phyloP scores from a whole-genome alignment of 2,329 filamentous ascomycete genomes.

The Leptoxyphium fumago region DNA sequence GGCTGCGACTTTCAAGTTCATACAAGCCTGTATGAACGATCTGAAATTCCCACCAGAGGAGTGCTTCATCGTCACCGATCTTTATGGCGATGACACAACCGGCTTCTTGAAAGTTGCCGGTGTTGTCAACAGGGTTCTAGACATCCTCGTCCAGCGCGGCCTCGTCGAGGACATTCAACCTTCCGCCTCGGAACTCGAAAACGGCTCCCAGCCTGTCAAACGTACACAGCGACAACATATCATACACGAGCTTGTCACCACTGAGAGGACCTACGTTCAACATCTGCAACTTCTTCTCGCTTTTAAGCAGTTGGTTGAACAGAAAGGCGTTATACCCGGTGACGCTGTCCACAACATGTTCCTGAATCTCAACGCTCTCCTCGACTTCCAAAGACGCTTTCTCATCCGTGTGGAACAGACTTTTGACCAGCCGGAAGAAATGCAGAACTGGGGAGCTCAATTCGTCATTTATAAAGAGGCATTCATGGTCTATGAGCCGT shows the following conservation, averaged over 20 bases:
- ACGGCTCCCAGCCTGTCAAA: slow-evolving; percentile 30
- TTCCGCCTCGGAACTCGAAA: slow-evolving; percentile 42
- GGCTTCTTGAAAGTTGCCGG: slow-evolving; percentile 95
- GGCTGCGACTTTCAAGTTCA: slow-evolving; percentile 79
- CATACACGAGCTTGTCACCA: slow-evolving; percentile 80
- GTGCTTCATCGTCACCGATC: slow-evolving; percentile 80
- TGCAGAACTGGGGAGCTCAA: slow-evolving; percentile 89
- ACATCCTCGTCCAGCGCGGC: slow-evolving; percentile 66
- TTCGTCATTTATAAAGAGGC: slow-evolving; percentile 74
- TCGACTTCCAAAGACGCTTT: slow-evolving; percentile 91
- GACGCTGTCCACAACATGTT: slow-evolving; percentile 92
- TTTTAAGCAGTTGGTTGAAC: slow-evolving; percentile 77
- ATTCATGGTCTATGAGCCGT: slow-evolving; percentile 89
- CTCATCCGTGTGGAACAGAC: slow-evolving; percentile 92
- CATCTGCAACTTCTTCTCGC: slow-evolving; percentile 89
- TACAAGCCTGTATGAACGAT: slow-evolving; percentile 75
- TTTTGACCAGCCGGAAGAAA: slow-evolving; percentile 60
- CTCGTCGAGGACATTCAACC: slow-evolving; percentile 45
- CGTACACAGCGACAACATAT: slow-evolving; percentile 73
- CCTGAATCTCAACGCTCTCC: slow-evolving; percentile 82
- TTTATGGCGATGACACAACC: slow-evolving; percentile 88
- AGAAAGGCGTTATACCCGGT: slow-evolving; percentile 73
- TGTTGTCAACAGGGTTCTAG: slow-evolving; percentile 83
- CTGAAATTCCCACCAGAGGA: slow-evolving; percentile 65
- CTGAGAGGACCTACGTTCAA: slow-evolving; percentile 94